These are phyloP conservation scores for Tuctoria greenei DNA, from an alignment of 176 grass and related monocot genomes.

Conservation along the genomic window DNA sequence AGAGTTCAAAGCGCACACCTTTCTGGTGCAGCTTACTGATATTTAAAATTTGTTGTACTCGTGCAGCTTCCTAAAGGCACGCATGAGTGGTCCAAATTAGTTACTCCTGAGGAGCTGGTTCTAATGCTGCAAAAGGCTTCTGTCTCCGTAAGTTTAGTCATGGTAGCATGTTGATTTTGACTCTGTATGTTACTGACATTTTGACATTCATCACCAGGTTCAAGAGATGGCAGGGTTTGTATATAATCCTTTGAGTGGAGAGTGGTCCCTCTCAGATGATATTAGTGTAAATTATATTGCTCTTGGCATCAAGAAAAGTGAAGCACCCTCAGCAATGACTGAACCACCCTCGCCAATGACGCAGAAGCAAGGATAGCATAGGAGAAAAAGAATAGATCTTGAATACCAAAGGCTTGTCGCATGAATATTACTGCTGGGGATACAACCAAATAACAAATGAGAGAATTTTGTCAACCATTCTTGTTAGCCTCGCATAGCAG, in stretches of 20 bases:
- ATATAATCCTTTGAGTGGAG: constrained; percentile 71
- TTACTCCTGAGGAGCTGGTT: constrained; percentile 81
- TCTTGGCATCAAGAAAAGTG: constrained; percentile 62
- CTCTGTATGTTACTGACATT: constrained; percentile 18
- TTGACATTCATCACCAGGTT: constrained; percentile 51
- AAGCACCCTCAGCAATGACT: background rate
- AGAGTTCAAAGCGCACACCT: background rate
- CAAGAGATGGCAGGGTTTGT: constrained; percentile 88
- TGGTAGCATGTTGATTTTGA: background rate
- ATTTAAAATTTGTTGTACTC: constrained; percentile 21
- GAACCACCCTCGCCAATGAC: background rate
- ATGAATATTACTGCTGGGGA: background rate
- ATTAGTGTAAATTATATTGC: constrained; percentile 82
- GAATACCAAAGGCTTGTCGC: background rate
- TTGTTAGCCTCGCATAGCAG: background rate
- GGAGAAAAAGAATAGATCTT: background rate
- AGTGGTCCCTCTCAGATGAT: constrained; percentile 90
- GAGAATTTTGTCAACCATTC: background rate
- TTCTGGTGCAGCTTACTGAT: background rate
- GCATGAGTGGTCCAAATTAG: constrained; percentile 84
- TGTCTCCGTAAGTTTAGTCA: constrained; percentile 59
- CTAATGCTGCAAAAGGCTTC: constrained; percentile 72
- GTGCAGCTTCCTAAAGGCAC: constrained; percentile 89
- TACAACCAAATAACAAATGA: background rate
- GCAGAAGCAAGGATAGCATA: constrained; percentile 2